Evolutionary conservation across 2,329 filamentous ascomycete genomes (phyloP).

Genomic region (Sarocladiaceae sp.): DNA sequence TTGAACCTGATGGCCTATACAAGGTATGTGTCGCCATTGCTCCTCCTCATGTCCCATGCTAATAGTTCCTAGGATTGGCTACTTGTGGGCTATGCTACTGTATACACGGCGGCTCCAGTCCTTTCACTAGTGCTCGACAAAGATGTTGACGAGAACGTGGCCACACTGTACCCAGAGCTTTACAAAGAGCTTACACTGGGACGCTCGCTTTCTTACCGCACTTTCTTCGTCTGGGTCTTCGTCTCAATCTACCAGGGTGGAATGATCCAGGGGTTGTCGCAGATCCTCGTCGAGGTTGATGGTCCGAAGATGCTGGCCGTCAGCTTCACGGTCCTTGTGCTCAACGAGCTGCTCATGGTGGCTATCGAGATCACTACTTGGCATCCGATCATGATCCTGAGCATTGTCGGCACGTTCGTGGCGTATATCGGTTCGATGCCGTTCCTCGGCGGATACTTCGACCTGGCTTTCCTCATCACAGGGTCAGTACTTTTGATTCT

Average conservation of each 20-base stretch:
- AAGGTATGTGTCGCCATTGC: constrained; percentile 40
- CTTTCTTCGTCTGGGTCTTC: constrained; percentile 94
- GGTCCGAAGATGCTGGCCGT: constrained; percentile 76
- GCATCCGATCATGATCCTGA: constrained; percentile 87
- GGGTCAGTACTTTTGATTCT: no score
- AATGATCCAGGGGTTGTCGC: constrained; percentile 90
- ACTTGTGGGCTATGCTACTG: constrained; percentile 89
- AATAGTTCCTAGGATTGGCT: constrained; percentile 94
- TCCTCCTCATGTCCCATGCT: no score
- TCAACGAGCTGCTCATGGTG: constrained; percentile 97
- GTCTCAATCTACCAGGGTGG: constrained; percentile 93
- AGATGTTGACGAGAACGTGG: constrained; percentile 89
- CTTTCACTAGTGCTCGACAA: constrained; percentile 90
- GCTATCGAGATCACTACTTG: constrained; percentile 94
- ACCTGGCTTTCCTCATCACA: constrained; percentile 71
- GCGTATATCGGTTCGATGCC: constrained; percentile 80
- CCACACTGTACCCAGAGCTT: constrained; percentile 91
- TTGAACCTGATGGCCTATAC: constrained; percentile 92
- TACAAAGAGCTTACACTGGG: constrained; percentile 96
- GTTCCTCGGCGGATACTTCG: constrained; percentile 85
- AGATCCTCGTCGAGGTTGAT: constrained; percentile 76
- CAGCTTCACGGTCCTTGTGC: constrained; percentile 81
- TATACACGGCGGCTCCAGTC: constrained; percentile 91
- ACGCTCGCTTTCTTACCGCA: constrained; percentile 79
- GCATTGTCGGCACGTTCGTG: constrained; percentile 73